Evolutionary conservation across 768 basidiomycete species (phyloP), one percentile per base, ranked within the genome.

Genomic region (Cystofilobasidium macerans): DNA sequence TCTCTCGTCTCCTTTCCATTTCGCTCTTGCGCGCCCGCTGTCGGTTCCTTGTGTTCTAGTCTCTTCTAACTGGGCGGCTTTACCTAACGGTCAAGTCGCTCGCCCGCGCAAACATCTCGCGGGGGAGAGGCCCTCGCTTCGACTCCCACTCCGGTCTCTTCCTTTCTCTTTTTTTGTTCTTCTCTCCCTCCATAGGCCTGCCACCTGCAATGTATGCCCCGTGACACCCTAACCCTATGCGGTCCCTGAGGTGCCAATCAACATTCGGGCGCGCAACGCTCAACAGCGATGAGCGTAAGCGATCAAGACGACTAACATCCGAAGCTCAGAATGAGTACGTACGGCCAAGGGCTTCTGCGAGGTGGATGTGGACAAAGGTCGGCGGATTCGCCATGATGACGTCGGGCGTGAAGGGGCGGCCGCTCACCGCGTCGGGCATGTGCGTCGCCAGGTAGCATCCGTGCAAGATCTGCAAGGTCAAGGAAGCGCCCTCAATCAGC

Each of bases 351-450:
- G 83, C 83, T 71, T 86, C 84, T 1, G 84, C 84, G 58, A 84
- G 82, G 67, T 85, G 84, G 5, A 84, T 73, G 74, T 85, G 84
- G 0, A 82, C 84, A 68, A 86, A 86, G 7, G 82, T 78, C 0
- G 85, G 85, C n/a, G 85, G 85, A 71, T 86, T 86, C 40, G 81
- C 81, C 54, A 86, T 84, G 48, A 86, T 83, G 0, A 84, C 84
- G 70, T 86, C 84, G 1, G 82, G 83, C 1, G 78, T 81, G 69
- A 85, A 85, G 3, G 79, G 69, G 24, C 73, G 73, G 0, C 81
- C 79, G 4, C 78, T 78, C 13, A 73, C 69, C 8, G 77, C 74
- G 70, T 81, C 81, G 0, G 84, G 79, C 7, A 79, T 72, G 72
- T 78, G 79, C 67, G 81, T 82, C 0, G 84, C 75, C 20, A 76